Percentiles rank a stretch among this genome's conserved stretches.
These are phyloP conservation scores for Candida caryicola DNA, from an alignment of 805 yeast genomes.

Conservation along the genomic window DNA sequence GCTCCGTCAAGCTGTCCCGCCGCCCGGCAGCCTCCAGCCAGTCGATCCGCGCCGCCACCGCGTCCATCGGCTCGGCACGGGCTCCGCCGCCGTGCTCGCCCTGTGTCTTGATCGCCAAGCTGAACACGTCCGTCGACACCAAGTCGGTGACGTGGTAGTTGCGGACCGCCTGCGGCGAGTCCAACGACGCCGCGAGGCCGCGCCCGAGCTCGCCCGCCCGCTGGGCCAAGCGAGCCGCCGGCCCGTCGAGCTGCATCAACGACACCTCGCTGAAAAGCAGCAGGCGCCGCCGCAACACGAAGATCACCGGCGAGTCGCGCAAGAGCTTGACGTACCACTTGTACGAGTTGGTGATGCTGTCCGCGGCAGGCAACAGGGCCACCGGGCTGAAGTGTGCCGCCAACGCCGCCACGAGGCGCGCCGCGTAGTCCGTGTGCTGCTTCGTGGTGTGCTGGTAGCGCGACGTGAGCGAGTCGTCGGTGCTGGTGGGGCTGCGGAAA, in stretches of 20 bases:
- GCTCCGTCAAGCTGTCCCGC: neutral
- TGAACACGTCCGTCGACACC: constrained; percentile 26
- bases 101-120: constrained; percentile 18
- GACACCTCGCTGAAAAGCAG: constrained; percentile 27
- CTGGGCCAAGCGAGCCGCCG: constrained; percentile 14
- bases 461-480: constrained; percentile 9
- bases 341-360: constrained; percentile 17
- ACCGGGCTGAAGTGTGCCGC: constrained; percentile 27
- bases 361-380: constrained; percentile 9
- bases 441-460: constrained; percentile 12
- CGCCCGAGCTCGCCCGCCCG: constrained; percentile 11
- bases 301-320: constrained; percentile 26
- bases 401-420: constrained; percentile 23
- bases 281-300: constrained; percentile 27
- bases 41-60: neutral
- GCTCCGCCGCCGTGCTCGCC: neutral
- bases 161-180: constrained; percentile 13
- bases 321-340: constrained; percentile 31
- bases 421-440: constrained; percentile 21
- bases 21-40: neutral
- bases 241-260: constrained; percentile 20
- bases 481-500: neutral
- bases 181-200: constrained; percentile 6
- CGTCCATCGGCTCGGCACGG: neutral
- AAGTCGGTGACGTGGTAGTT: constrained; percentile 34